Conservation (phyloP, 2,329 filamentous ascomycete genomes). For the Fusarium bulbicola region DNA sequence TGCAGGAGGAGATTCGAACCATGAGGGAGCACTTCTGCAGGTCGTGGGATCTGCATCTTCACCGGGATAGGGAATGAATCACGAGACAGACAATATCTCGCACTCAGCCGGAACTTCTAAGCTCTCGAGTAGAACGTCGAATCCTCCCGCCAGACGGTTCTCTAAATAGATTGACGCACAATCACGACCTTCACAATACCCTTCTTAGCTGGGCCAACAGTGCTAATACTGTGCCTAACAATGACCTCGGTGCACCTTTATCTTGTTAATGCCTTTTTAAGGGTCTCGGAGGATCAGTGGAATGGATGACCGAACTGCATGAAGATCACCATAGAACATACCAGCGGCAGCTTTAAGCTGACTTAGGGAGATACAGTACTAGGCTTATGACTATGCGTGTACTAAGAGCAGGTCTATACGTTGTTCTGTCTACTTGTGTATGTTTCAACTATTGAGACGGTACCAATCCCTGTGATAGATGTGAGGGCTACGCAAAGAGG, state of each 20-base stretch:
- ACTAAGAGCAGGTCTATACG: no score
- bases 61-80: not conserved
- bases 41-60: not conserved
- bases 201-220: not conserved
- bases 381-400: no score
- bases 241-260: not conserved
- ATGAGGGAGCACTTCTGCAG: not conserved
- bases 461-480: no score
- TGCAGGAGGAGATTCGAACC: not conserved
- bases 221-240: not conserved
- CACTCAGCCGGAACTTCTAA: not conserved
- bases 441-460: no score
- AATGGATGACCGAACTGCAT: not conserved
- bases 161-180: not conserved
- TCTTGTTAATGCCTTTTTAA: not conserved
- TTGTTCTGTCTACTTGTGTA: no score
- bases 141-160: not conserved
- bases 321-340: not conserved
- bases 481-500: no score
- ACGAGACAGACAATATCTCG: not conserved
- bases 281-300: no score
- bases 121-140: not conserved
- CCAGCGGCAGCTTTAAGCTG: not conserved
- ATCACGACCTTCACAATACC: not conserved
- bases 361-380: accelerated